Evolutionary conservation across 371 early-diverging fungal species (phyloP), one percentile per base, ranked within the genome.

Genomic region (Rhizopus delemar): DNA sequence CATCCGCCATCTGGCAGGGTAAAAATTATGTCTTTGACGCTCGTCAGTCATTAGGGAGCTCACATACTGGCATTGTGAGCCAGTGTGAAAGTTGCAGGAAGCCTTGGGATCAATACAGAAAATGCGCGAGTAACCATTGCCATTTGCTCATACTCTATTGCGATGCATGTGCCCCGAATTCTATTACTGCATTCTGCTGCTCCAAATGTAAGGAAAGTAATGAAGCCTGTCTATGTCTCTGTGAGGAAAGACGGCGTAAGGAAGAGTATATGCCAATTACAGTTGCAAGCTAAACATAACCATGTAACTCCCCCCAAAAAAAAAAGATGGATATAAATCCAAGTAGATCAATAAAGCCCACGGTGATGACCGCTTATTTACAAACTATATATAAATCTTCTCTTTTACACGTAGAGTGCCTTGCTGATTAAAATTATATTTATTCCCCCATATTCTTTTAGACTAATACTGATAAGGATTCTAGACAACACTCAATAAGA

Each of bases 21-120:
- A 78, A 76, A 36, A 90, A 88, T 58, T 90, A 90, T 62, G 85
- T 90, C 2, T 90, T 90, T 70, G 90, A 90, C 58, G 88, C 89
- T 22, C 71, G 90, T 22, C 88, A 88, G 53, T 70, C 73, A 28
- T 51, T 74, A 29, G 70, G 62, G n/a, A 38, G 58, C 2, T 36
- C 58, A 29, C 28, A 49, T 32, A 16, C 13, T 15, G 28, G 45
- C 5, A 31, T 65, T 16, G 63, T 77, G 0, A 60, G 74, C 5
- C n/a, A 39, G 12, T 81, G 81, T 46, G 74, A 74, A 34, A n/a
- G 15, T 0, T 81, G 81, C 45, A 31, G 41, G 8, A 15, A 12
- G n/a, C 59, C 71, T 28, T 75, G 77, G 71, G 78, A 77, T 60
- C 58, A 52, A 29, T 80, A 80, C 46, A 58, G 41, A n/a, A 81